Evolutionary conservation across 371 early-diverging fungal species (phyloP).

Genomic region (Lichtheimia ramosa): DNA sequence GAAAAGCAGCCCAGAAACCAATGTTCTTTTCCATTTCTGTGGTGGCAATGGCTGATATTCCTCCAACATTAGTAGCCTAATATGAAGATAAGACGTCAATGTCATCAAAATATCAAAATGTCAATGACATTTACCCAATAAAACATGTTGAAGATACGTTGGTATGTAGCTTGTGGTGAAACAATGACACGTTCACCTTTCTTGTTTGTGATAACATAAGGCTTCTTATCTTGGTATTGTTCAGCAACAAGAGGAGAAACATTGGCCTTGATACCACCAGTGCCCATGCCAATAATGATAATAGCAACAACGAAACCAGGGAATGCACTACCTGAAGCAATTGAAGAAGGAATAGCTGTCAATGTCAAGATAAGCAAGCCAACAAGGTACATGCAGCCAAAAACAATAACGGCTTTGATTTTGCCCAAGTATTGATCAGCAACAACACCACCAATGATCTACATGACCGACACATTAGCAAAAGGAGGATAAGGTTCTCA

Average conservation of each 20-base stretch:
- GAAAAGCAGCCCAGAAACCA: slow-evolving; percentile 63
- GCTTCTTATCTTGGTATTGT: slow-evolving; percentile 33
- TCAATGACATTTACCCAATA: slow-evolving; percentile 47
- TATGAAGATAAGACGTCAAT: slow-evolving; percentile 28
- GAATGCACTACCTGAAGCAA: slow-evolving; percentile 55
- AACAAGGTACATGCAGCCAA: slow-evolving; percentile 63
- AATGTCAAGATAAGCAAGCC: slow-evolving; percentile 69
- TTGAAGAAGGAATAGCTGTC: slow-evolving; percentile 57
- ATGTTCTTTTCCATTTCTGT: slow-evolving; percentile 51
- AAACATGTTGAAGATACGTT: slow-evolving; percentile 57
- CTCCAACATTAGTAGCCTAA: slow-evolving; percentile 68
- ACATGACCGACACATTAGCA: neutral
- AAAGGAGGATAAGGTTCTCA: neutral
- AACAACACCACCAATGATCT: slow-evolving; percentile 69
- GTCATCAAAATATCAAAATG: slow-evolving; percentile 9
- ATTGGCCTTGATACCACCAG: slow-evolving; percentile 56
- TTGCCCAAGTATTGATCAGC: slow-evolving; percentile 85
- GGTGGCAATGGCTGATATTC: slow-evolving; percentile 56
- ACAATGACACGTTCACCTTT: slow-evolving; percentile 45
- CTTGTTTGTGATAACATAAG: slow-evolving; percentile 27
- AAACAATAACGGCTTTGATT: slow-evolving; percentile 75
- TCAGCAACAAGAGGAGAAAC: slow-evolving; percentile 55
- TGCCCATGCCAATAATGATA: slow-evolving; percentile 70
- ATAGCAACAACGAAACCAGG: slow-evolving; percentile 68
- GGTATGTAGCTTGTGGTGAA: slow-evolving; percentile 48